Conservation (phyloP, 1,139 yeast species). For the Suhomyces kunorum region DNA sequence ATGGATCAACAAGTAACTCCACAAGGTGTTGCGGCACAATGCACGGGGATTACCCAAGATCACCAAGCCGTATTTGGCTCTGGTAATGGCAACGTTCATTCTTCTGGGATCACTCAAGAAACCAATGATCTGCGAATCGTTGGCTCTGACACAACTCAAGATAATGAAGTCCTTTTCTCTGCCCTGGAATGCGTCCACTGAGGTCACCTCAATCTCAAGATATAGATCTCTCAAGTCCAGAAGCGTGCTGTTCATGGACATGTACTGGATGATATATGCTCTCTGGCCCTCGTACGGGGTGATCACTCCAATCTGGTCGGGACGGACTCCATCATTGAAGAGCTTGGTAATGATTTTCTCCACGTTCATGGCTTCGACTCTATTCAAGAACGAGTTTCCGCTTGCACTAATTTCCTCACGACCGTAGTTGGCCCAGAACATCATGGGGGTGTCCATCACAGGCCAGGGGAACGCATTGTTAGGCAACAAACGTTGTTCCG, state of each 20-base stretch:
- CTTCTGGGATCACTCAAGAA: conserved; percentile 88
- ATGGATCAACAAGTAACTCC: conserved; percentile 79
- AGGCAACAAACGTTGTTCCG: conserved; percentile 61
- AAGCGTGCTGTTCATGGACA: conserved; percentile 72
- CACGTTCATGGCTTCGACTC: conserved; percentile 90
- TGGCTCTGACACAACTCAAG: conserved; percentile 88
- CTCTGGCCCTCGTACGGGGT: conserved; percentile 97
- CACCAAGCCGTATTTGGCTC: conserved; percentile 84
- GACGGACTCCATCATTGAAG: conserved; percentile 76
- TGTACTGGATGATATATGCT: conserved; percentile 75
- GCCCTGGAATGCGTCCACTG: conserved; percentile 96
- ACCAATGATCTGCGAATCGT: conserved; percentile 80
- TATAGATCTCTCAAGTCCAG: conserved; percentile 61
- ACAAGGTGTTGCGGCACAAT: conserved; percentile 66
- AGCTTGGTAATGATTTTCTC: conserved; percentile 75
- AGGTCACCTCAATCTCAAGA: conserved; percentile 78
- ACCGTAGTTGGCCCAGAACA: conserved; percentile 93
- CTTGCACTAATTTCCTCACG: conserved; percentile 82
- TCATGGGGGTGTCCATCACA: conserved; percentile 76
- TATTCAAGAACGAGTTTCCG: conserved; percentile 83
- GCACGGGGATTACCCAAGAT: conserved; percentile 85
- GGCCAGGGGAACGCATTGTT: conserved; percentile 87
- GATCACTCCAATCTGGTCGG: conserved; percentile 85
- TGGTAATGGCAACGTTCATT: conserved; percentile 86
- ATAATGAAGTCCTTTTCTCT: conserved; percentile 91